Evolutionary conservation across 306 rosid genomes (phyloP).

Genomic region (Malus sieversii): DNA sequence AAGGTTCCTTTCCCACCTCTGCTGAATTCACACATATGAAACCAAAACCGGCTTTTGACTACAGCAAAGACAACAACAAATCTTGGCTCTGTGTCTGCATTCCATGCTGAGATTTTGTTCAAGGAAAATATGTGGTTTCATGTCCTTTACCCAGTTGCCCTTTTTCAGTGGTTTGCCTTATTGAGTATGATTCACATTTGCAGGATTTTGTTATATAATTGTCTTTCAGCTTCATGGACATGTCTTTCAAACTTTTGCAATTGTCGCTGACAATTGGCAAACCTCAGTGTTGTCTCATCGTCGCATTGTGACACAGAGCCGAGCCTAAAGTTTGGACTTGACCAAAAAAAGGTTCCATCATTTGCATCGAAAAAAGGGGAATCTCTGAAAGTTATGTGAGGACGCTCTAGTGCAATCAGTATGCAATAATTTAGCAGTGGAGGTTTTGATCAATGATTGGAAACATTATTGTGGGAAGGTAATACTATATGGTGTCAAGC

Average conservation of each 20-base stretch:
- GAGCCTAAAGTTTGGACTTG: neutral
- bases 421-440: neutral
- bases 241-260: neutral
- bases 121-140: neutral
- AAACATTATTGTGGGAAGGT: neutral
- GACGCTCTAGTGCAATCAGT: neutral
- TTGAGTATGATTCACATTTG: neutral
- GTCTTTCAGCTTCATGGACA: constrained; percentile 6
- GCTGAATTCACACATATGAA: constrained; percentile 4
- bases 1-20: neutral
- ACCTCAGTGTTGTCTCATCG: neutral
- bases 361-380: neutral
- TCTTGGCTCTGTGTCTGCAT: neutral
- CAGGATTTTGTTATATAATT: neutral
- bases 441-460: neutral
- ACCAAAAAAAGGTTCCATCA: constrained; percentile 3
- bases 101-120: neutral
- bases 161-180: neutral
- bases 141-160: neutral
- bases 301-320: neutral
- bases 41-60: constrained; percentile 14
- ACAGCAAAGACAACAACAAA: neutral
- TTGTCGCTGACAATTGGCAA: constrained; percentile 1
- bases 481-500: neutral
- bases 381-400: neutral